Evolutionary conservation across 805 yeast species (phyloP).

Genomic region (Kuraishia molischiana): DNA sequence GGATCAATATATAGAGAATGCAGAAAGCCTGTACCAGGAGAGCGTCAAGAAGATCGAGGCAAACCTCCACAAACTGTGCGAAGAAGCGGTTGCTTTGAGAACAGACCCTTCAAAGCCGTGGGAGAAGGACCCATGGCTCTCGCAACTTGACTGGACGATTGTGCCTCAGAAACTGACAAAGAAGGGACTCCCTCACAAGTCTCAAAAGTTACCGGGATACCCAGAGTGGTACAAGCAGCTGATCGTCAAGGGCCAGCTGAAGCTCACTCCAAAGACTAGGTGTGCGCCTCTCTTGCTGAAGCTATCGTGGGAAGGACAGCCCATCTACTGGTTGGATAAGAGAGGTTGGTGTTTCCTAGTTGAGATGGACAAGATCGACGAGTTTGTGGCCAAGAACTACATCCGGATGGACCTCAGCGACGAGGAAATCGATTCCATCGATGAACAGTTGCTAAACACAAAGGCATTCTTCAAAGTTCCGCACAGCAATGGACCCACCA

Average conservation of each 20-base stretch:
- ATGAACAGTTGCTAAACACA: conserved; percentile 8
- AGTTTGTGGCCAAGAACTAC: conserved; percentile 30
- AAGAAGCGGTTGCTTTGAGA: conserved; percentile 40
- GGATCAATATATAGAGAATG: conserved; percentile 56
- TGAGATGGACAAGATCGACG: conserved; percentile 25
- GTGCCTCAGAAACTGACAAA: conserved; percentile 53
- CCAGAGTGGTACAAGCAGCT: conserved; percentile 88
- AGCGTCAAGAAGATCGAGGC: conserved; percentile 46
- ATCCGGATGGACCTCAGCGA: conserved; percentile 5
- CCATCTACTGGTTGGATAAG: conserved; percentile 69
- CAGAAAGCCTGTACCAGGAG: conserved; percentile 60
- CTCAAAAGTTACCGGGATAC: conserved; percentile 77
- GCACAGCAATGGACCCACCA: conserved; percentile 73
- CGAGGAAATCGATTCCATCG: conserved; percentile 6
- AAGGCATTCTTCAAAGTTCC: conserved; percentile 58
- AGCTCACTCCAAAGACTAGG: conserved; percentile 63
- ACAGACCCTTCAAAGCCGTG: conserved; percentile 30
- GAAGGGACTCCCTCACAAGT: conserved; percentile 57
- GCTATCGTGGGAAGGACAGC: conserved; percentile 77
- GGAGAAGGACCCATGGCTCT: conserved; percentile 76
- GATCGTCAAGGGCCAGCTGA: conserved; percentile 29
- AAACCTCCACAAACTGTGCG: conserved; percentile 50
- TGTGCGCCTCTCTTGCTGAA: conserved; percentile 67
- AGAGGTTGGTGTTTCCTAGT: conserved; percentile 88
- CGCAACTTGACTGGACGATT: conserved; percentile 82